These are phyloP conservation scores for Yamadazyma olivae DNA, from an alignment of 805 yeast species.

Conservation along the genomic window DNA sequence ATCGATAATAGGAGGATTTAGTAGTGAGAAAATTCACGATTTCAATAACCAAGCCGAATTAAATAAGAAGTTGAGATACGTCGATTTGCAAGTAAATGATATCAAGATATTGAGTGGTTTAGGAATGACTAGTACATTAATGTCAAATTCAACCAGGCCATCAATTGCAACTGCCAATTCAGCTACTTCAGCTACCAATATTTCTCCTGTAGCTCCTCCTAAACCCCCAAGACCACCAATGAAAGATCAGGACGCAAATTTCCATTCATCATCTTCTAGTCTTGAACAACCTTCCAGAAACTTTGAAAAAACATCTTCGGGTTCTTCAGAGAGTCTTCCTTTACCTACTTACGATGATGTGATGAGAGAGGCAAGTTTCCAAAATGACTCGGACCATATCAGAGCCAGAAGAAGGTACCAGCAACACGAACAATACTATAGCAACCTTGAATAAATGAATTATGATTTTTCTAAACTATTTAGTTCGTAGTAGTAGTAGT, in stretches of 20 bases:
- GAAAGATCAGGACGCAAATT: not conserved
- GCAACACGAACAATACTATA: conserved; percentile 26
- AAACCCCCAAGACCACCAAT: not conserved
- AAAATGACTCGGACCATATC: conserved; percentile 29
- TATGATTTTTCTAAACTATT: not conserved
- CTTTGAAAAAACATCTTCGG: conserved; percentile 1
- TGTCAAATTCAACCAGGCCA: not conserved
- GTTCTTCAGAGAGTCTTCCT: conserved; percentile 9
- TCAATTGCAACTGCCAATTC: not conserved
- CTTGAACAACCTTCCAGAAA: conserved; percentile 4
- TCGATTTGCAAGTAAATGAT: conserved; percentile 30
- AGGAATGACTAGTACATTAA: conserved; percentile 1
- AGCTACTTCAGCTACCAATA: not conserved
- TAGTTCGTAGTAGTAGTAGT: too few species aligned
- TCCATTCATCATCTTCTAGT: not conserved
- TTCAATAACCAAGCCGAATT: conserved; percentile 17
- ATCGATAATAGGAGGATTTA: conserved; percentile 21
- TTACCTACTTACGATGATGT: conserved; percentile 40
- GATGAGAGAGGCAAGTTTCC: conserved; percentile 25
- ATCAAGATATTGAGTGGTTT: conserved; percentile 32
- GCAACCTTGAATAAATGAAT: conserved; percentile 14
- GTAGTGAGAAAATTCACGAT: conserved; percentile 21
- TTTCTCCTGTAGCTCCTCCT: not conserved
- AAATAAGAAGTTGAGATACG: conserved; percentile 20
- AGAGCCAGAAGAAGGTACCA: conserved; percentile 33